phyloP scores from a whole-genome alignment of 192 early-diverging fungal genomes.

The Coemansia sp. region DNA sequence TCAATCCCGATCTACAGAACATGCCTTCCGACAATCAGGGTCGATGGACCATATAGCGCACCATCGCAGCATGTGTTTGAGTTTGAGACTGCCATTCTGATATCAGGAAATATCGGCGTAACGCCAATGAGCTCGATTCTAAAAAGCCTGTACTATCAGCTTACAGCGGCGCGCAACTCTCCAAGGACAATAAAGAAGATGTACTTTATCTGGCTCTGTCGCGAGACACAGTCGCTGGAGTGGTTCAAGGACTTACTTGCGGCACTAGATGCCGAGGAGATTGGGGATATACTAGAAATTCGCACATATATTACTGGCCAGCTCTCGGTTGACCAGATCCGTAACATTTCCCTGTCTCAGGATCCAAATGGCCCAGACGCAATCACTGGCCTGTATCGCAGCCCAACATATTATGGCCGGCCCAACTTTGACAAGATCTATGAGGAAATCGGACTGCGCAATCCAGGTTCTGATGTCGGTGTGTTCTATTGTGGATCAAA shows the following conservation, averaged over 20 bases:
- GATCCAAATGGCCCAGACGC: conserved; percentile 62
- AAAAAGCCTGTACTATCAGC: conserved; percentile 63
- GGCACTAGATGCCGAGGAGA: conserved; percentile 59
- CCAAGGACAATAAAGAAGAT: conserved; percentile 37
- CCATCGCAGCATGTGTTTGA: conserved; percentile 73
- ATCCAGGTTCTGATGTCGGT: conserved; percentile 63
- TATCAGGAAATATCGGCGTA: conserved; percentile 72
- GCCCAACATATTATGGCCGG: conserved; percentile 73
- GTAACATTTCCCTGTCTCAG: conserved; percentile 61
- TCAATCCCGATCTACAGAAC: neutral
- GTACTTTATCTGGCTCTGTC: conserved; percentile 70
- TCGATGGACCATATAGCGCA: conserved; percentile 87
- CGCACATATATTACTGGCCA: conserved; percentile 66
- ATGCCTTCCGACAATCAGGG: conserved; percentile 58
- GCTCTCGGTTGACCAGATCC: conserved; percentile 59
- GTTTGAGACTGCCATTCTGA: conserved; percentile 60
- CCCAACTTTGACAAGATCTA: conserved; percentile 77
- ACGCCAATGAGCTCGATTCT: conserved; percentile 75
- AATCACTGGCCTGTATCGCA: conserved; percentile 65
- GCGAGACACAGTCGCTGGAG: conserved; percentile 63
- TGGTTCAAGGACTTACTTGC: conserved; percentile 68
- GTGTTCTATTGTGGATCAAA: conserved; percentile 83
- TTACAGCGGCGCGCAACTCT: conserved; percentile 17
- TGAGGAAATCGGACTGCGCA: conserved; percentile 56
- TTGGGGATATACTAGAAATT: conserved; percentile 61